Conservation (phyloP, 371 early-diverging fungal genomes). For the Mucor saturninus region DNA sequence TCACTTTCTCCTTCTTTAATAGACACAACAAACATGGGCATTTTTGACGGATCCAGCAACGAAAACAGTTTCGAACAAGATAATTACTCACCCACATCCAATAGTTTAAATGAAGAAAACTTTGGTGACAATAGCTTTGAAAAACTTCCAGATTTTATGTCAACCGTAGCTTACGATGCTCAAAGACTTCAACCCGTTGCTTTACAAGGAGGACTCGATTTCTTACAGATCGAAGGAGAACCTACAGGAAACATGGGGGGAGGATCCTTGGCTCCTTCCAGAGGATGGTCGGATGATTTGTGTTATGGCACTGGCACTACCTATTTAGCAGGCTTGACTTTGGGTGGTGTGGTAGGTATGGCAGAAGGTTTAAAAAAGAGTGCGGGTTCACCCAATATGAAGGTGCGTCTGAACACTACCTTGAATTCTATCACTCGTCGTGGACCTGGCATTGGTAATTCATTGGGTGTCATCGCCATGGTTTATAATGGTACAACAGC, state of each 20-base stretch:
- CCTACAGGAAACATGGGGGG: conserved; percentile 34
- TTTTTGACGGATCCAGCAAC: conserved; percentile 21
- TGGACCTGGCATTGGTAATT: conserved; percentile 88
- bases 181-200: conserved; percentile 63
- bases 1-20: background rate
- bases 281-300: conserved; percentile 84
- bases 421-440: conserved; percentile 85
- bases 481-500: conserved; percentile 79
- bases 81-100: conserved; percentile 38
- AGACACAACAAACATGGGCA: conserved; percentile 14
- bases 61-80: conserved; percentile 22
- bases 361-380: conserved; percentile 76
- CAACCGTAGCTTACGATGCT: conserved; percentile 53
- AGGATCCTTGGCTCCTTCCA: conserved; percentile 69
- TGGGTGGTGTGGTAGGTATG: conserved; percentile 84
- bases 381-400: conserved; percentile 58
- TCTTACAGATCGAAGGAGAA: conserved; percentile 60
- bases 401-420: conserved; percentile 82
- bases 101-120: conserved; percentile 17
- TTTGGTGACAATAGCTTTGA: conserved; percentile 47
- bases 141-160: conserved; percentile 62
- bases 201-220: conserved; percentile 65
- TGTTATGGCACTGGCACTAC: conserved; percentile 88
- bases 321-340: conserved; percentile 78
- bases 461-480: conserved; percentile 83